A percentile compares a stretch with the other conserved stretches of the same genome.
Conservation (phyloP, 2,329 filamentous ascomycete genomes). For the Xylariaceae sp. region DNA sequence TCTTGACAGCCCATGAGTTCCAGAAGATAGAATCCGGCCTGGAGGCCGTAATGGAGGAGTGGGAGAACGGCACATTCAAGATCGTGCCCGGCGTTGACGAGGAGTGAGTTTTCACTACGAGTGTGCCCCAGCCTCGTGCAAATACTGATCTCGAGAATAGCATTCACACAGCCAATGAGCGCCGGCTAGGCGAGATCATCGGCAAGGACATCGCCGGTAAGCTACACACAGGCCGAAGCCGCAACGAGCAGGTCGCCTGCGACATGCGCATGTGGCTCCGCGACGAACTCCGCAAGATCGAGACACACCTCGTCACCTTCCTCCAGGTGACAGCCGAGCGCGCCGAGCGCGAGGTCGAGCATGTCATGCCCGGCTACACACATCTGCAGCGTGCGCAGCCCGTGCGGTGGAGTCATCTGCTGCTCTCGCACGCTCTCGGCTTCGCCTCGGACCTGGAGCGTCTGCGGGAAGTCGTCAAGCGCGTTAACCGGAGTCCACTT, state of each 20-base stretch:
- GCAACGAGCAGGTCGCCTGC: conserved; percentile 86
- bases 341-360: conserved; percentile 62
- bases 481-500: conserved; percentile 61
- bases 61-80: conserved; percentile 45
- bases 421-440: not conserved
- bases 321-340: conserved; percentile 63
- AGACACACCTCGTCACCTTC: conserved; percentile 62
- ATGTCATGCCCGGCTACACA: conserved; percentile 35
- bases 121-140: not conserved
- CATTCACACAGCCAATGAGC: conserved; percentile 28
- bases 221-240: conserved; percentile 79
- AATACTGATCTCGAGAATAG: not conserved
- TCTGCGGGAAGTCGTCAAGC: conserved; percentile 58
- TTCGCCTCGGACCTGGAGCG: conserved; percentile 4
- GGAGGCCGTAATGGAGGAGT: conserved; percentile 49
- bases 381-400: not conserved
- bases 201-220: conserved; percentile 82
- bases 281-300: conserved; percentile 65
- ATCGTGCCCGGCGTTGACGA: conserved; percentile 52
- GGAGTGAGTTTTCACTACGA: not conserved
- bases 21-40: conserved; percentile 68
- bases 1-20: conserved; percentile 70
- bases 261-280: conserved; percentile 89
- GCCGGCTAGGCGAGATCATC: conserved; percentile 74
- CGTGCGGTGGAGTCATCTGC: not conserved